Conservation (phyloP, 1,284 basidiomycete species). For the Cryptococcus sp. region DNA sequence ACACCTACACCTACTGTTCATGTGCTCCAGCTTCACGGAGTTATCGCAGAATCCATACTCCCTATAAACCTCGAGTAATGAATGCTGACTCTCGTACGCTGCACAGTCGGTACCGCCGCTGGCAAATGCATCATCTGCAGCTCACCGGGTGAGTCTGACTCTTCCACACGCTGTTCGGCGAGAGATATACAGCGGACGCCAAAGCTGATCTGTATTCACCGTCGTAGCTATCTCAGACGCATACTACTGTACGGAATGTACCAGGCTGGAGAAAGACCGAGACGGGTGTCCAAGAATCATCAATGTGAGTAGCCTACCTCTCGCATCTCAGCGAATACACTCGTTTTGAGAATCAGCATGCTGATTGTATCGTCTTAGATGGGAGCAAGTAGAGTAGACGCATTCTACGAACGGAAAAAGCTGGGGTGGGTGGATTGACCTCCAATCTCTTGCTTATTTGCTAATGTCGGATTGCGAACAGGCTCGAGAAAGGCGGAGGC, state of each 20-base stretch:
- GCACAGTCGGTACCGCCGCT: slow-evolving; percentile 80
- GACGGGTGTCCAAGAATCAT: slow-evolving; percentile 99
- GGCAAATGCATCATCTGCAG: slow-evolving; percentile 97
- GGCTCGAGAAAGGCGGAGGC: slow-evolving; percentile 37
- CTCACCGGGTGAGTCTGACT: slow-evolving; percentile 68
- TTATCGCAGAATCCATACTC: no score
- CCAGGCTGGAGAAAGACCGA: slow-evolving; percentile 91
- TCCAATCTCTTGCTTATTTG: background rate
- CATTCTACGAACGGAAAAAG: slow-evolving; percentile 52
- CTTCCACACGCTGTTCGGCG: background rate
- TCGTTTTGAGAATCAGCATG: no score
- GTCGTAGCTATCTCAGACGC: slow-evolving; percentile 89
- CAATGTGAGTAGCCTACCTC: slow-evolving; percentile 57
- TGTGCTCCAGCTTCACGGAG: no score
- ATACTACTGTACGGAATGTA: slow-evolving; percentile 96
- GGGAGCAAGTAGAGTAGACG: slow-evolving; percentile 50
- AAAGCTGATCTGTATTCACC: slow-evolving; percentile 5
- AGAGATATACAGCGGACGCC: background rate
- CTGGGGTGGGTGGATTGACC: slow-evolving; percentile 33
- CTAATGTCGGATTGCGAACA: slow-evolving; percentile 1
- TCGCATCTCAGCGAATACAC: background rate
- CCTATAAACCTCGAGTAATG: background rate
- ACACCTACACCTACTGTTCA: no score
- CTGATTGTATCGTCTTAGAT: slow-evolving; percentile 28
- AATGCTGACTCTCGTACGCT: background rate